phyloP scores from a whole-genome alignment of 768 basidiomycete genomes.

The Boletus insuetus region DNA sequence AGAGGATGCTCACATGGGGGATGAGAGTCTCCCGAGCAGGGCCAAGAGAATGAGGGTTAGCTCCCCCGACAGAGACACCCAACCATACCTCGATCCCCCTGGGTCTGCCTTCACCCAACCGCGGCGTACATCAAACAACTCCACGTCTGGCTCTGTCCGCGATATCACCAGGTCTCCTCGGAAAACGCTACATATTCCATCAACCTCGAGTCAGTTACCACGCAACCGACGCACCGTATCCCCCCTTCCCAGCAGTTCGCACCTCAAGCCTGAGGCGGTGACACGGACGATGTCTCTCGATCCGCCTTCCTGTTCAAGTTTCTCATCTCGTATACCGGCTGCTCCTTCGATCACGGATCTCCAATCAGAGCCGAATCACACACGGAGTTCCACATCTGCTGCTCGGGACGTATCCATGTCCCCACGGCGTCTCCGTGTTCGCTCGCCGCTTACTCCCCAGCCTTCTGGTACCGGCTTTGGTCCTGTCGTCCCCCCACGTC shows the following conservation, averaged over 20 bases:
- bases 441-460: conserved; percentile 70
- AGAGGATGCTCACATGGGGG: conserved; percentile 27
- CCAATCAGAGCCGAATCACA: conserved; percentile 20
- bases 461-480: conserved; percentile 45
- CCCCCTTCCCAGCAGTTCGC: conserved; percentile 34
- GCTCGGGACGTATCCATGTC: conserved; percentile 46
- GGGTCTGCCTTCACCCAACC: conserved; percentile 38
- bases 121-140: conserved; percentile 18
- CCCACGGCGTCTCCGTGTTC: conserved; percentile 50
- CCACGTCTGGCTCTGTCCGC: conserved; percentile 20
- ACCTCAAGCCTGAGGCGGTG: conserved; percentile 34
- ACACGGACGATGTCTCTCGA: conserved; percentile 75
- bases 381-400: conserved; percentile 18
- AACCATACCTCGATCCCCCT: conserved; percentile 56
- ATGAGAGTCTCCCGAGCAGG: conserved; percentile 32
- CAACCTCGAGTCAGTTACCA: conserved; percentile 31
- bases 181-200: conserved; percentile 31
- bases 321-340: conserved; percentile 24
- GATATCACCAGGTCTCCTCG: conserved; percentile 27
- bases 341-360: conserved; percentile 36
- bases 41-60: conserved; percentile 53
- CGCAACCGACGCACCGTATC: conserved; percentile 43
- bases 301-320: conserved; percentile 41
- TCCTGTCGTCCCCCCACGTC: conserved; percentile 37
- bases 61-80: conserved; percentile 44